phyloP scores from a whole-genome alignment of 176 grass and related monocot species.

The Triticum timopheevii region DNA sequence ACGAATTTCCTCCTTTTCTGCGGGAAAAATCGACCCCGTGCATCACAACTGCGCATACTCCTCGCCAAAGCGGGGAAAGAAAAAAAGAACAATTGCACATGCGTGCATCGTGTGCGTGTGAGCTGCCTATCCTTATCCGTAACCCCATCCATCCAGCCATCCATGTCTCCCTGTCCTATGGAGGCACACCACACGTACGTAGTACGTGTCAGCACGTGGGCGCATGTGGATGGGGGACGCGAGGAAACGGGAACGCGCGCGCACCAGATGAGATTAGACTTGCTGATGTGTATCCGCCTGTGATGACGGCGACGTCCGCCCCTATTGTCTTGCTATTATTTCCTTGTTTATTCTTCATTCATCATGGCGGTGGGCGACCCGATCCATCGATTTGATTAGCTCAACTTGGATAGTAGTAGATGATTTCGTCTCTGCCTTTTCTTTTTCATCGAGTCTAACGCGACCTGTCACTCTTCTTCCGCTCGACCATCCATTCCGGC shows the following conservation, averaged over 20 bases:
- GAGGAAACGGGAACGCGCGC: conserved; percentile 15
- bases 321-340: neutral
- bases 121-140: neutral
- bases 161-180: neutral
- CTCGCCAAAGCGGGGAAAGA: neutral
- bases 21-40: neutral
- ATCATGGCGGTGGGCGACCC: neutral
- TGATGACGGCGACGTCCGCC: neutral
- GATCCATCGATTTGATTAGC: neutral
- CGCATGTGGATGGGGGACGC: neutral
- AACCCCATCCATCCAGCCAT: neutral
- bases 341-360: neutral
- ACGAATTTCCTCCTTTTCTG: neutral
- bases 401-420: too few relatives aligned
- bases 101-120: neutral
- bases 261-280: neutral
- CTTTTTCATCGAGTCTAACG: too few relatives aligned
- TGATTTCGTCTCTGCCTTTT: too few relatives aligned
- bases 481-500: too few relatives aligned
- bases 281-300: conserved; percentile 3
- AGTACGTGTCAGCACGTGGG: neutral
- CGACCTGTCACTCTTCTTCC: too few relatives aligned
- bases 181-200: neutral
- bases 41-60: neutral
- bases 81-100: neutral